A percentile compares a stretch with the other conserved stretches of the same genome.
phyloP scores from a whole-genome alignment of 225 moss, liverwort and hornwort genomes.

The Physcomitrellopsis africana region DNA sequence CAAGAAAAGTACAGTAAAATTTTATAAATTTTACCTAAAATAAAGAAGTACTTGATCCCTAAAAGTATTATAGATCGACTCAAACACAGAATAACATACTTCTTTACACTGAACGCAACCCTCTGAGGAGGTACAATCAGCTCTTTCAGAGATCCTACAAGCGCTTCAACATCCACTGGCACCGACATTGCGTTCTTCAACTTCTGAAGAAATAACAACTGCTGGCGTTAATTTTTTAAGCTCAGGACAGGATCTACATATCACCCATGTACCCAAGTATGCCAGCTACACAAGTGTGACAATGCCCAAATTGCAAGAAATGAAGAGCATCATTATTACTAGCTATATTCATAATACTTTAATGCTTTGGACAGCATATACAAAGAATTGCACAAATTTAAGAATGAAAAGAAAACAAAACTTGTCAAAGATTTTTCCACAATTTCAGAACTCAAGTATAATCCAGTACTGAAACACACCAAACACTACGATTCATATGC shows the following conservation, averaged over 20 bases:
- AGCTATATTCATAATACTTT: constrained; percentile 7
- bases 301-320: constrained; percentile 2
- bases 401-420: constrained; percentile 1
- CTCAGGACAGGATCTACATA: constrained; percentile 17
- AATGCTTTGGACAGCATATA: not conserved
- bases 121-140: constrained; percentile 76
- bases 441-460: constrained; percentile 2
- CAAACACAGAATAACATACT: constrained; percentile 35
- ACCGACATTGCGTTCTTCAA: constrained; percentile 71
- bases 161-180: constrained; percentile 64
- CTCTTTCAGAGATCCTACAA: constrained; percentile 58
- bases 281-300: constrained; percentile 6
- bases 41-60: not conserved
- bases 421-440: not conserved
- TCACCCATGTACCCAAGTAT: constrained; percentile 6
- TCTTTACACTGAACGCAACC: constrained; percentile 67
- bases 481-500: not conserved
- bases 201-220: constrained; percentile 46
- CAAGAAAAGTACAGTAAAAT: not conserved
- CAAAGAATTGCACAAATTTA: not conserved
- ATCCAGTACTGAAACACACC: not conserved
- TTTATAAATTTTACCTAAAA: constrained; percentile 2
- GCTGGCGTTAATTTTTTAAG: not conserved
- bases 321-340: not conserved
- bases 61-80: constrained; percentile 7